A percentile compares a stretch with the other conserved stretches of the same genome.
phyloP scores from a whole-genome alignment of 2,329 filamentous ascomycete genomes.

The Huntiella decipiens region DNA sequence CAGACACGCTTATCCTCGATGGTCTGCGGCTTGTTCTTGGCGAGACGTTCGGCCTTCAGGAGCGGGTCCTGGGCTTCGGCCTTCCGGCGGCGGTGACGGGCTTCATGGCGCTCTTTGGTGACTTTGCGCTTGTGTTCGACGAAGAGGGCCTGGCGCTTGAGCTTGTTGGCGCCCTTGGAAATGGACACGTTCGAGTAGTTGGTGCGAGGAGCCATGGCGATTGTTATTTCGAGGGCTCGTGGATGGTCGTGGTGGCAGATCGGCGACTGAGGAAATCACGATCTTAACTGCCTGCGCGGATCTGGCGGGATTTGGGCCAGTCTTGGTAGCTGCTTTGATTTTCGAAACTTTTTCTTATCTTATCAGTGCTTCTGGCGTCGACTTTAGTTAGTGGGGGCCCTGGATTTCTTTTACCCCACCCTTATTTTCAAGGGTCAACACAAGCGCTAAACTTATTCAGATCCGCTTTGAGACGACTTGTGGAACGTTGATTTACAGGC shows the following conservation, averaged over 20 bases:
- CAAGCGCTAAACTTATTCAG: neutral
- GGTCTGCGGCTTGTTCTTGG: slow-evolving; percentile 60
- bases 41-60: slow-evolving; percentile 52
- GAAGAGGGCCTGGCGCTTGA: slow-evolving; percentile 58
- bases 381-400: neutral
- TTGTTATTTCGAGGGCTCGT: neutral
- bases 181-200: slow-evolving; percentile 16
- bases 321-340: too few species aligned
- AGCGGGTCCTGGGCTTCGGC: slow-evolving; percentile 72
- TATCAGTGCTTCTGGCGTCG: neutral
- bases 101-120: slow-evolving; percentile 56
- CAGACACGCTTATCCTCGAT: slow-evolving; percentile 78
- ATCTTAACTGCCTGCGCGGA: too few species aligned
- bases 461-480: neutral
- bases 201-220: slow-evolving; percentile 5
- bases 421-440: neutral
- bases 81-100: slow-evolving; percentile 59
- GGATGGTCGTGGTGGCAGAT: neutral
- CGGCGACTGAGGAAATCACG: too few species aligned
- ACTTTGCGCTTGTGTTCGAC: slow-evolving; percentile 61
- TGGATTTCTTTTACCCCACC: neutral
- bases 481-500: neutral
- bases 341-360: slow-evolving; percentile 9
- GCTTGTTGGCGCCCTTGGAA: slow-evolving; percentile 48
- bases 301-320: too few species aligned